Base-by-base conservation (phyloP, 371 early-diverging fungal genomes). In the Mycotypha africana region DNA sequence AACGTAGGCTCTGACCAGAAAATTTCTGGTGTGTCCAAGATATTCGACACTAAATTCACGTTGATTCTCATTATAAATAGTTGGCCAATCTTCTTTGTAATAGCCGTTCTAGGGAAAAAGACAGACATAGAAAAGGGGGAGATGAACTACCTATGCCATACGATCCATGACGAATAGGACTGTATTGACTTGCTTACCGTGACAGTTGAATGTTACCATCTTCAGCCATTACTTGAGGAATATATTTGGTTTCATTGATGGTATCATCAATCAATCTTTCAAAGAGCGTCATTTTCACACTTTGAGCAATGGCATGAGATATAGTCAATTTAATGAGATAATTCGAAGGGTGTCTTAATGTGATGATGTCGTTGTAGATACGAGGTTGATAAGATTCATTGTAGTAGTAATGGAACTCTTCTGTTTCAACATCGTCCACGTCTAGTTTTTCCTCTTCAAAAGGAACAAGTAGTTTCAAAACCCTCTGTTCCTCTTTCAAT, bases 371-470 rank as follows among this genome's bases (percentile, higher is more conserved):
- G 38, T 72, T 72, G 44, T 70, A 72, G 37, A 76, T 70, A 9
- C 72, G 62, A 71, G 88, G 78, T 67, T 89, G 62, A 76, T 82
- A 57, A 52, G 73, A 40, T 60, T 72, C 58, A 65, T 85, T 88
- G 70, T 94, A 93, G 49, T 89, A 84, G 57, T 88, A 94, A 62
- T 88, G 81, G 60, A 97, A 93, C 60, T 92, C 91, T 60, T 97
- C 96, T 1, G 79, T 78, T 65, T 93, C 91, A 2, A 92, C 75
- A 59, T 91, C 92, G 15, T 78, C 79, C 14, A 71, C 58, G 83
- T 82, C 77, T n/a, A 88, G 57, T 36, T 76, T 76, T 47, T 85
- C 86, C 36, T 81, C 82, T 56, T 85, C 88, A 67, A 85, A 76
- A 20, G 81, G 70, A 15, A 67, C 65, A 3, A 92, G 48, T 40